Base-by-base conservation (phyloP, 2,329 filamentous ascomycete genomes). In the Fonsecaea pedrosoi region DNA sequence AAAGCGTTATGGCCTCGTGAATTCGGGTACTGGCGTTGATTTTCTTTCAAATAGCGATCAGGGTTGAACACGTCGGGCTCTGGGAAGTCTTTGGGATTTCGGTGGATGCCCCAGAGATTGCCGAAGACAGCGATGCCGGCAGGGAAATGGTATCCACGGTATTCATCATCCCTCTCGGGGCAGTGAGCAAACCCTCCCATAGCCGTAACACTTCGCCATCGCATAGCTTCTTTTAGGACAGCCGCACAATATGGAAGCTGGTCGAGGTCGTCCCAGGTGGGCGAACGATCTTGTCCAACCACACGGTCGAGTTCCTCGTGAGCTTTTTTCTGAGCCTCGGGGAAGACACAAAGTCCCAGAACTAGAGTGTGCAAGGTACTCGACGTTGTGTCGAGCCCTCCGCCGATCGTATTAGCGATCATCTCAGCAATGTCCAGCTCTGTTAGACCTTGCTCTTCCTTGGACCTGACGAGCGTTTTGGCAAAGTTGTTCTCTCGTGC, bases 1-100 rank as follows among this genome's bases (percentile, higher is more conserved):
- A 86, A 86, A 1, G 84, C 84, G 81, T 85, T 85, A 71, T 85
- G 84, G 0, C 82, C 81, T 56, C 76, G 79, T 67, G 84, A 82
- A 6, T 78, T 78, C 0, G 82, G 82, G 66, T 85, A 85, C 0
- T 82, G 82, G 3, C 82, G 77, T 35, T 69, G 60, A 13, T 67
- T 57, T 7, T 65, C 65, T 40, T 68, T 74, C 0, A 83, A 69
- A 69, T 79, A 82, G 0, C 82, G 77, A 21, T 82, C 80, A 0
- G 82, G 82, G 0, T 77, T 75, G 74, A 84, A 84, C 0, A 15
- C 38, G 65, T 75, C 75, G 75, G 76, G 74, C 7, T 77, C 64
- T 0, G 77, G 77, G 72, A 81, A 82, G 32, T 81, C 74, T 37
- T 54, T 25, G 80, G 1, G 82, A 74, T 56, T 77, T 75, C 69